Base-by-base conservation (phyloP, 2,329 filamentous ascomycete genomes). In the Lachnellula hyalina region DNA sequence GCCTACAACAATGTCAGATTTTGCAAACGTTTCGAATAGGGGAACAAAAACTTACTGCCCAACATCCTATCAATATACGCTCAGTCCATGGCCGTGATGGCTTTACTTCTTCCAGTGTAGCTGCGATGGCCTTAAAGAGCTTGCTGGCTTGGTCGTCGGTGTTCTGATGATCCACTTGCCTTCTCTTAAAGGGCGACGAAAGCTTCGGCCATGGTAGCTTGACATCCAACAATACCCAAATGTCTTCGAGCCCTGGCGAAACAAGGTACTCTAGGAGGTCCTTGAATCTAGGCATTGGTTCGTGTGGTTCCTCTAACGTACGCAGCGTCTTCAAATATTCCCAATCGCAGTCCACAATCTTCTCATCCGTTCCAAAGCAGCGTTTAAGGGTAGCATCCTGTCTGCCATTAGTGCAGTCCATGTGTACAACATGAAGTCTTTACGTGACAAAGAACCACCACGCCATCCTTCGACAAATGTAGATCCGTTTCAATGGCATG, bases 401-500 rank as follows among this genome's bases (percentile, higher is more conserved):
- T 41, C 15, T 46, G 32, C 21, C n/a, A 46, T 54, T 50, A 57
- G 49, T 28, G 49, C 35, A 9, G 45, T 14, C 21, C n/a, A 66
- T 41, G 64, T 12, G 60, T 21, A 47, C 11, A 32, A 41, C 34
- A 46, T 40, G 21, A 28, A 34, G 17, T 15, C 51, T 59, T 56
- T 72, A 89, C 87, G 75, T 95, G 91, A 46, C 87, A 90, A 41
- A 97, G 74, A 9, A 97, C 89, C 0, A 96, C 87, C 0, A 96
- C 85, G 6, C 86, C 85, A 66, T 97, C 93, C 58, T 80, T 83
- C 14, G 89, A 86, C 35, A 96, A 73, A 69, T 95, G 92, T 8
- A 96, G 72, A 66, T 97, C 93, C 17, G 90, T 95, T 74, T 97
- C 93, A 28, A 97, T 75, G 0, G 87, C 93, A 65, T 95, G 83